These are phyloP conservation scores for Monilinia vaccinii-corymbosi DNA, from an alignment of 2,329 filamentous ascomycete species.

Conservation along the genomic window DNA sequence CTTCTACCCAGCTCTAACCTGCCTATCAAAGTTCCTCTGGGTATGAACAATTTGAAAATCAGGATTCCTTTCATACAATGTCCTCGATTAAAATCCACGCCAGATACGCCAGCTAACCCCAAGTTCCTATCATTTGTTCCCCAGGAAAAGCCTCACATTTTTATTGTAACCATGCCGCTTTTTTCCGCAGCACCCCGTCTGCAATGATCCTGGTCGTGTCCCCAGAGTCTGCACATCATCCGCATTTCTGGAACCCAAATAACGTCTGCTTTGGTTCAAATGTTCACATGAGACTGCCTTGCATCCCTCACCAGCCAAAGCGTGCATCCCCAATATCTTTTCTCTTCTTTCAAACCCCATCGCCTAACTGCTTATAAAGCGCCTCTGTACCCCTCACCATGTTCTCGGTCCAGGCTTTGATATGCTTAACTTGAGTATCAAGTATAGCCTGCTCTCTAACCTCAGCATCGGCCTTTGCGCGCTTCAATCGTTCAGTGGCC, in stretches of 20 bases:
- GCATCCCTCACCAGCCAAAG: not conserved
- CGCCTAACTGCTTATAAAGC: slow-evolving; percentile 25
- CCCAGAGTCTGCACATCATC: slow-evolving; percentile 80
- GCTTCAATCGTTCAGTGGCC: slow-evolving; percentile 23
- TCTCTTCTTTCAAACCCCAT: slow-evolving; percentile 21
- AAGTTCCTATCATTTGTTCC: not conserved
- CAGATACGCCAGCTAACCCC: not conserved
- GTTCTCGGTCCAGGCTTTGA: slow-evolving; percentile 18
- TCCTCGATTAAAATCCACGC: not conserved
- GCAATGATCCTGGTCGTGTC: slow-evolving; percentile 79
- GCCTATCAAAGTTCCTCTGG: not conserved
- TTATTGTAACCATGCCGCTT: not conserved
- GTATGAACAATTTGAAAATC: not conserved
- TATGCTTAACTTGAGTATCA: slow-evolving; percentile 15
- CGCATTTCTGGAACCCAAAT: slow-evolving; percentile 74
- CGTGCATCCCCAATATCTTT: not conserved
- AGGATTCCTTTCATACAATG: not conserved
- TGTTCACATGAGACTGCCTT: not conserved
- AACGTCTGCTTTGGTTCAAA: slow-evolving; percentile 49
- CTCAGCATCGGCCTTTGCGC: slow-evolving; percentile 17
- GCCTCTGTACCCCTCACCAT: slow-evolving; percentile 24
- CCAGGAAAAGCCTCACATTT: not conserved
- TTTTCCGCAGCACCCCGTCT: slow-evolving; percentile 50
- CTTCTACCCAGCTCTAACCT: not conserved
- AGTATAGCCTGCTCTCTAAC: slow-evolving; percentile 12